Conservation (phyloP, 331 rosid genomes). For the Cydonia oblonga region DNA sequence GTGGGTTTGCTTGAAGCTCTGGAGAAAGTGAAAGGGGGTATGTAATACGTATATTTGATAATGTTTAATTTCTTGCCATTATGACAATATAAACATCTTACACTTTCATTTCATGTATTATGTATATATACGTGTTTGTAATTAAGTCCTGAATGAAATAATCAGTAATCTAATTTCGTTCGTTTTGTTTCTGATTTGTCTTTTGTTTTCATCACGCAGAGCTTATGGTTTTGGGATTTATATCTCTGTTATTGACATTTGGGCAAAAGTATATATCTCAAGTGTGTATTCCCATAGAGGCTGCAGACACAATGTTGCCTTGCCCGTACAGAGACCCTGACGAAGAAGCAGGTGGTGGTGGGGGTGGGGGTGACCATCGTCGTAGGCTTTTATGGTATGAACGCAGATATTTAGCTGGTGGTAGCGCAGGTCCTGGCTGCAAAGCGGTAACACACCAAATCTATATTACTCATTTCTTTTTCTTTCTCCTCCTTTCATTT, state of each 20-base stretch:
- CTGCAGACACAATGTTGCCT: conserved; percentile 59
- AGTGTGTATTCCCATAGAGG: conserved; percentile 39
- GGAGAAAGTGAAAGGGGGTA: conserved; percentile 81
- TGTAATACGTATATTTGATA: not conserved
- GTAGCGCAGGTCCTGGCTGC: conserved; percentile 8
- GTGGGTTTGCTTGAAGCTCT: conserved; percentile 79
- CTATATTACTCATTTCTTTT: no score
- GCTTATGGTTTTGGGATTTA: conserved; percentile 94
- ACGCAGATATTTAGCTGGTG: conserved; percentile 47
- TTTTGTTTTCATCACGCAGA: conserved; percentile 33
- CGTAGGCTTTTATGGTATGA: conserved; percentile 55
- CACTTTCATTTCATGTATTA: no score
- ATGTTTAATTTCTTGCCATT: not conserved
- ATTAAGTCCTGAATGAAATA: not conserved
- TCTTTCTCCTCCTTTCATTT: not conserved
- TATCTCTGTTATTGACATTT: conserved; percentile 76
- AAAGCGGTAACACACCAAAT: conserved; percentile 13
- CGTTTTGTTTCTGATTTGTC: not conserved
- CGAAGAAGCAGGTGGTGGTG: not conserved
- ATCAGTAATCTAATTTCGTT: not conserved
- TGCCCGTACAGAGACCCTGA: conserved; percentile 21
- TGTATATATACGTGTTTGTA: no score
- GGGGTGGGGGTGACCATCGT: conserved; percentile 16
- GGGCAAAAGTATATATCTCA: conserved; percentile 57
- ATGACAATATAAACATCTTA: no score